These are phyloP conservation scores for Abrus pulchellus DNA, from an alignment of 306 rosid species.

Conservation along the genomic window DNA sequence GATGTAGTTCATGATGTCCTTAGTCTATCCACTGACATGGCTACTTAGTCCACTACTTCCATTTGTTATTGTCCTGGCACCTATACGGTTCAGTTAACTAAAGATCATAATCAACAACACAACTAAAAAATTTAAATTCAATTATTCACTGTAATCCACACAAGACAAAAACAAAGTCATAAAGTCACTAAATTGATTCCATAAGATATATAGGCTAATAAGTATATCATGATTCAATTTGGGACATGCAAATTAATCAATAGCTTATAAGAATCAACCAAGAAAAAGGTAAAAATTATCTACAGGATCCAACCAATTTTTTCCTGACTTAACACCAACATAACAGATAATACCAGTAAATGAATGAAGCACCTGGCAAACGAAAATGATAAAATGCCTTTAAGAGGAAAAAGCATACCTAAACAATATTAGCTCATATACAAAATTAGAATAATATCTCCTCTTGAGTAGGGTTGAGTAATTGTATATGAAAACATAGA, in stretches of 20 bases:
- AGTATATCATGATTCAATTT: constrained; percentile 10
- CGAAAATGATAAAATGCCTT: not conserved
- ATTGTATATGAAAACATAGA: not conserved
- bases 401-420: not conserved
- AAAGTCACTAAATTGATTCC: too few species aligned
- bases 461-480: not conserved
- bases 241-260: not conserved
- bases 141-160: not conserved
- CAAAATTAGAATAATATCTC: not conserved
- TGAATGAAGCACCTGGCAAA: constrained; percentile 17
- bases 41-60: constrained; percentile 1
- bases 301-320: not conserved
- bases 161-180: not conserved
- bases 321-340: not conserved
- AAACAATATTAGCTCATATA: not conserved
- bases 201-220: not conserved
- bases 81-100: constrained; percentile 27
- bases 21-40: not conserved
- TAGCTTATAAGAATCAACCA: not conserved
- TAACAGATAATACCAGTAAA: not conserved
- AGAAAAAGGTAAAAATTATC: not conserved
- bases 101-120: constrained; percentile 29
- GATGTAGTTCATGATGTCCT: constrained; percentile 20
- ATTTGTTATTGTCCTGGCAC: constrained; percentile 13
- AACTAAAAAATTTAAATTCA: not conserved